A percentile compares a stretch with the other conserved stretches of the same genome.
These are phyloP conservation scores for Xylariaceae sp. DNA, from an alignment of 2,329 filamentous ascomycete species.

Conservation along the genomic window DNA sequence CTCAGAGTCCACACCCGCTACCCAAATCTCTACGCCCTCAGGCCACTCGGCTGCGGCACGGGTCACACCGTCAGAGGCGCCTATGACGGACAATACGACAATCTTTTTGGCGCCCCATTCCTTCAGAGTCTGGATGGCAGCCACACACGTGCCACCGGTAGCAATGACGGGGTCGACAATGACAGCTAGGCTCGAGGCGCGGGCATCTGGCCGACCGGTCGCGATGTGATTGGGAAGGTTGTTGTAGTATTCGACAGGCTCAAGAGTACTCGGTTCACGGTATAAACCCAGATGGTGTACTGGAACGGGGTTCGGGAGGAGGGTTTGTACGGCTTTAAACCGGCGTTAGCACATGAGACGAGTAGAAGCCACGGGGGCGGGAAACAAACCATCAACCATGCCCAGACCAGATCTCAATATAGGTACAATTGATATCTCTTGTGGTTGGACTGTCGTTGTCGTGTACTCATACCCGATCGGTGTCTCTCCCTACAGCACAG, in stretches of 20 bases:
- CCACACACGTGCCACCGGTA: conserved; percentile 82
- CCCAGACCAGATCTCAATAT: conserved; percentile 87
- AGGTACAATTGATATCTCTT: conserved; percentile 73
- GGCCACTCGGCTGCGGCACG: conserved; percentile 73
- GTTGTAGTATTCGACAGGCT: conserved; percentile 96
- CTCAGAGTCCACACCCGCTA: conserved; percentile 70
- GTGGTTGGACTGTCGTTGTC: conserved; percentile 56
- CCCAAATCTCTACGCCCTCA: conserved; percentile 71
- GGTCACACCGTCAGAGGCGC: conserved; percentile 62
- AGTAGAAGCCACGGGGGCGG: background rate
- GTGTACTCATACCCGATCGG: conserved; percentile 73
- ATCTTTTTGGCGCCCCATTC: conserved; percentile 90
- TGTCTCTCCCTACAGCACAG: conserved; percentile 57
- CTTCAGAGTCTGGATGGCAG: conserved; percentile 79
- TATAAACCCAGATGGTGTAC: conserved; percentile 94
- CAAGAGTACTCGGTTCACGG: conserved; percentile 78
- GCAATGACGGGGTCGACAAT: conserved; percentile 90
- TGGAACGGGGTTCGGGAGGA: conserved; percentile 74
- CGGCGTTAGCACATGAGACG: conserved; percentile 4
- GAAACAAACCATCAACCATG: conserved; percentile 71
- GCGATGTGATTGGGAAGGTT: conserved; percentile 74
- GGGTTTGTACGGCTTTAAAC: conserved; percentile 62
- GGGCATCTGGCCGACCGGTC: conserved; percentile 21
- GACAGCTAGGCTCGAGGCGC: conserved; percentile 59
- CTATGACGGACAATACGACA: conserved; percentile 70